Percentiles rank a stretch among this genome's conserved stretches.
Evolutionary conservation across 345 rosid species (phyloP).

Genomic region (Kandelia obovata): DNA sequence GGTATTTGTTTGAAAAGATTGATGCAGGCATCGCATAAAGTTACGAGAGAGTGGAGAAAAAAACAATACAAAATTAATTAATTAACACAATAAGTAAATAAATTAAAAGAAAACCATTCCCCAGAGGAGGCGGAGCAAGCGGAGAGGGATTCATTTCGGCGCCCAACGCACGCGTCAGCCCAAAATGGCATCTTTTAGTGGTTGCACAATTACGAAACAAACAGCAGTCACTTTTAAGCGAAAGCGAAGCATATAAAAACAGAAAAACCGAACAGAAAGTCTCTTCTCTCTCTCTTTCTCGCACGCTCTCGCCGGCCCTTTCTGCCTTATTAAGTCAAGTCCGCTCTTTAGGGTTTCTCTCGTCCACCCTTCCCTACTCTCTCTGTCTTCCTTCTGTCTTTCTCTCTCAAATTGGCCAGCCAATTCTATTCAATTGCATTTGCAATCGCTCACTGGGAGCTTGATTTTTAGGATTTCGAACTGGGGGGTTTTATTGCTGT

Average conservation of each 20-base stretch:
- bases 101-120: background rate
- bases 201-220: too few relatives aligned
- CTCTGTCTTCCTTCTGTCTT: background rate
- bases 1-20: too few relatives aligned
- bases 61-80: background rate
- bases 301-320: background rate
- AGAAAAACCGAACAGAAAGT: too few relatives aligned
- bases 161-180: too few relatives aligned
- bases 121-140: background rate
- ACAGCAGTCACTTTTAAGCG: too few relatives aligned
- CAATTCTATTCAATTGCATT: too few relatives aligned
- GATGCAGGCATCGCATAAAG: too few relatives aligned
- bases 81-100: background rate
- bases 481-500: background rate
- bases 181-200: too few relatives aligned
- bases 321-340: background rate
- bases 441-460: background rate
- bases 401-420: background rate
- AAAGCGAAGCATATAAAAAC: too few relatives aligned
- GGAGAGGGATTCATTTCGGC: background rate
- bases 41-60: too few relatives aligned
- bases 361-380: background rate
- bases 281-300: too few relatives aligned
- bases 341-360: conserved; percentile 23
- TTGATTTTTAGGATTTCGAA: background rate